Percentiles rank a stretch among this genome's conserved stretches.
phyloP scores from a whole-genome alignment of 352 stramenopile genomes.

The Phytophthora tubulina region DNA sequence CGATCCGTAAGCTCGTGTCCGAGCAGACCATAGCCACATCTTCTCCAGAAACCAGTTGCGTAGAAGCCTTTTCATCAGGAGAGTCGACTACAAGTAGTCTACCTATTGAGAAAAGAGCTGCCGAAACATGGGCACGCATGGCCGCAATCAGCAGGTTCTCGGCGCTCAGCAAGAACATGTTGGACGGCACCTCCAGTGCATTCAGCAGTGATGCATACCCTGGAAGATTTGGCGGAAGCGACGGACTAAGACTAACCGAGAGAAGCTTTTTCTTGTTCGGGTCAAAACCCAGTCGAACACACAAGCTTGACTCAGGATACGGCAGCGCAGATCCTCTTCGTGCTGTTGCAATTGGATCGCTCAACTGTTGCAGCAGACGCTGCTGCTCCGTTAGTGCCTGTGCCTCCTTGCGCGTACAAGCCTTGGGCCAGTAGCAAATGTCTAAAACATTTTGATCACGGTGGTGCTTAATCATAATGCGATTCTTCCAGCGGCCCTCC shows the following conservation, averaged over 20 bases:
- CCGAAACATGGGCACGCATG: conserved; percentile 80
- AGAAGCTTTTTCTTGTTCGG: conserved; percentile 69
- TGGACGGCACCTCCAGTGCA: conserved; percentile 74
- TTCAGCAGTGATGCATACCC: conserved; percentile 60
- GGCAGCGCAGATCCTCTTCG: conserved; percentile 39
- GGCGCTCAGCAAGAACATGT: conserved; percentile 80
- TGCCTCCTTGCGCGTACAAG: conserved; percentile 66
- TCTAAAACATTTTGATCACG: conserved; percentile 82
- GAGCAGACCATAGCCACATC: conserved; percentile 71
- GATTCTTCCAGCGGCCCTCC: conserved; percentile 85
- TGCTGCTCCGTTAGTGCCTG: conserved; percentile 70
- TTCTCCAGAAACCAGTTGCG: conserved; percentile 80
- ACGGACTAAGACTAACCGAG: conserved; percentile 68
- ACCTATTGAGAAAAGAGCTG: conserved; percentile 77
- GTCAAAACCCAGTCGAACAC: conserved; percentile 73
- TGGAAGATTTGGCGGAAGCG: conserved; percentile 72
- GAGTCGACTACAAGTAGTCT: conserved; percentile 77
- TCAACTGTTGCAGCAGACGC: conserved; percentile 65
- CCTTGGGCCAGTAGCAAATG: conserved; percentile 86
- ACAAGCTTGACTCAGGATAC: conserved; percentile 77
- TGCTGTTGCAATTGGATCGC: conserved; percentile 41
- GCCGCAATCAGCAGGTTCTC: conserved; percentile 80
- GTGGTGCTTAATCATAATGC: conserved; percentile 82
- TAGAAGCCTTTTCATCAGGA: conserved; percentile 53
- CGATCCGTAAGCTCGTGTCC: conserved; percentile 68